Base-by-base conservation (phyloP, 2,329 filamentous ascomycete genomes). In the Huntiella omanensis region DNA sequence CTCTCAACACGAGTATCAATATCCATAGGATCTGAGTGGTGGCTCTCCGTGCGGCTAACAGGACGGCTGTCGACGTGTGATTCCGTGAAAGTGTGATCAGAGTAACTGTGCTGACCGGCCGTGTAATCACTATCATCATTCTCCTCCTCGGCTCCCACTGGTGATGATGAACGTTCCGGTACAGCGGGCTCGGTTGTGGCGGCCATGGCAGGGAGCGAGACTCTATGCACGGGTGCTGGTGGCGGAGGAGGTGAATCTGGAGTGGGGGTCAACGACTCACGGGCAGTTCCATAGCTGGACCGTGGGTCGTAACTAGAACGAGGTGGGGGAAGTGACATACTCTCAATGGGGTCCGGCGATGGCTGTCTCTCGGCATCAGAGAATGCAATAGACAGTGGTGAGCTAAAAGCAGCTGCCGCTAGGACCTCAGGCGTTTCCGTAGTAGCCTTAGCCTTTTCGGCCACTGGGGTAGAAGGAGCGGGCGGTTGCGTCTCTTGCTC, bases 281-380 rank as follows among this genome's bases (percentile, higher is more conserved):
- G 48, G 13, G 33, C 28, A 28, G 43, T 43, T 3, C 48, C 44
- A 35, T 28, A 42, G 43, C 44, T 49, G 4, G 43, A 43, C 12
- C 44, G 48, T 2, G 22, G 22, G 33, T 35, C 43, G 8, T n/a
- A 33, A 4, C 40, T 39, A 16, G 17, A 19, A 33, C 35, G 34
- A 13, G 48, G 43, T 4, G 47, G 43, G 16, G 48, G 48, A 4
- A 44, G 44, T 3, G 40, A 43, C 12, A 49, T 34, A 5, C 13
- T 46, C 4, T 43, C 48, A 16, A 33, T 33, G 15, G 33, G 39
- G 10, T 49, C 40, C 5, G 33, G 32, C 13, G 37, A 45, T 17
- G 39, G 45, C 5, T 48, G 32, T 36, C 44, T 17, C 15, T 77
- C 74, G 37, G 69, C 71, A 53, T 76, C 40, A 10, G 45, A 43